A percentile compares a stretch with the other conserved stretches of the same genome.
Conservation (phyloP, 306 rosid genomes). For the Citrullus amarus region DNA sequence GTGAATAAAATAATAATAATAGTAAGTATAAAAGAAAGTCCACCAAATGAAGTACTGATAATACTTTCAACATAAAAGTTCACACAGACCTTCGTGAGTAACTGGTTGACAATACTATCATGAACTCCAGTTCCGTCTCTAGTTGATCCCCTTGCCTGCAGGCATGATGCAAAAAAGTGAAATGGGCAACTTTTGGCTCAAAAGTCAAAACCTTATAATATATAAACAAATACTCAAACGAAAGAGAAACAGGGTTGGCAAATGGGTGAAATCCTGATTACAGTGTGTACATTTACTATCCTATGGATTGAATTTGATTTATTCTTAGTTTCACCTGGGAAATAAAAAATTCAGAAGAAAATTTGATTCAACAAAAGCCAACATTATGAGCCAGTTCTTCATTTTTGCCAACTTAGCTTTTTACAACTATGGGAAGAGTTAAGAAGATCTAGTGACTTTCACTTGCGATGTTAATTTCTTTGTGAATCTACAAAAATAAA, state of each 20-base stretch:
- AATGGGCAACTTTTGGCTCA: background rate
- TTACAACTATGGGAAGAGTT: background rate
- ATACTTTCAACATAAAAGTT: slow-evolving; percentile 2
- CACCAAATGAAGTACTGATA: background rate
- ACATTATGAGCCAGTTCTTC: background rate
- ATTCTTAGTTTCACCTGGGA: background rate
- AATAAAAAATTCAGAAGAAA: background rate
- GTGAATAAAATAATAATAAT: background rate
- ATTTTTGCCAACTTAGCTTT: background rate
- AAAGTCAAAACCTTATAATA: background rate
- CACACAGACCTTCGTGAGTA: slow-evolving; percentile 81
- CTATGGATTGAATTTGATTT: background rate
- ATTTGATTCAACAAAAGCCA: background rate
- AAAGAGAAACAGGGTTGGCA: background rate
- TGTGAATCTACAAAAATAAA: background rate
- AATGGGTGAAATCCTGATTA: background rate
- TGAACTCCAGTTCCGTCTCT: slow-evolving; percentile 98
- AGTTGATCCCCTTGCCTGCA: slow-evolving; percentile 95
- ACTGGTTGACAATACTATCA: slow-evolving; percentile 96
- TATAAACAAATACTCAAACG: background rate
- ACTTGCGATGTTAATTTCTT: background rate
- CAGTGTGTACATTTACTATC: background rate
- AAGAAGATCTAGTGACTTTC: background rate
- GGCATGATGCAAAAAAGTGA: slow-evolving; percentile 5
- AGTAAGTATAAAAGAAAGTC: background rate